Conservation (phyloP, 768 basidiomycete species). For the Phanerochaete sordida region DNA sequence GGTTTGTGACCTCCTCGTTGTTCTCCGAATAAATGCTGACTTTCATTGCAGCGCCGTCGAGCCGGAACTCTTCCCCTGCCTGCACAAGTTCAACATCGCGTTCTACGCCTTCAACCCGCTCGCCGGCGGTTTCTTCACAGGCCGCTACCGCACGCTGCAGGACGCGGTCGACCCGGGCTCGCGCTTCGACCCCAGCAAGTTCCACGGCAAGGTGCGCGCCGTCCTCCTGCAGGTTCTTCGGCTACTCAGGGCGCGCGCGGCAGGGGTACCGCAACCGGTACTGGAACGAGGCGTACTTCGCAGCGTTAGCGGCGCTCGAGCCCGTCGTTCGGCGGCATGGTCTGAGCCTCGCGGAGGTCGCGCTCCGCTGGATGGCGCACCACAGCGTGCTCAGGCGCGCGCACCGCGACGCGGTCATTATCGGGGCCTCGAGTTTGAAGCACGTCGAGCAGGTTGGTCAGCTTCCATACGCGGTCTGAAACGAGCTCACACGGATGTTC, state of each 20-base stretch:
- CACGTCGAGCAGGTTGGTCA: conserved; percentile 42
- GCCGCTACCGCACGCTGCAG: conserved; percentile 30
- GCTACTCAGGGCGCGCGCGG: too few relatives aligned
- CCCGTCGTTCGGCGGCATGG: conserved; percentile 29
- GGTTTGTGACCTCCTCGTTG: conserved; percentile 12
- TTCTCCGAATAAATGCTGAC: background rate
- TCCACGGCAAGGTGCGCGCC: conserved; percentile 42
- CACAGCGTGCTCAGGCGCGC: conserved; percentile 45
- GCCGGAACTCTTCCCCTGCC: conserved; percentile 39
- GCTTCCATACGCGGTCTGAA: too few relatives aligned
- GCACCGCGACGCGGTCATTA: conserved; percentile 48
- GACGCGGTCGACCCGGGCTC: conserved; percentile 47
- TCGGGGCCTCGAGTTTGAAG: conserved; percentile 54
- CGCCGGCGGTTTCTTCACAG: conserved; percentile 39
- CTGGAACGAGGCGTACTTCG: conserved; percentile 30
- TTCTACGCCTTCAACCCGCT: conserved; percentile 40
- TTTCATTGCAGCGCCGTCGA: conserved; percentile 28
- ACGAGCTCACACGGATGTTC: too few relatives aligned
- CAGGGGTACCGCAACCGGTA: conserved; percentile 38
- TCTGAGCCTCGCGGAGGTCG: conserved; percentile 10
- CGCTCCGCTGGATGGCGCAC: conserved; percentile 46
- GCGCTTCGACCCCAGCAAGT: conserved; percentile 47
- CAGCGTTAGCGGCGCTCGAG: conserved; percentile 29
- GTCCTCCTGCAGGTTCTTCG: too few relatives aligned
- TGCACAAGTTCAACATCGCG: conserved; percentile 37